A percentile compares a stretch with the other conserved stretches of the same genome.
Evolutionary conservation across 495 filamentous ascomycete species (phyloP).

Genomic region (Bacidia rubella): DNA sequence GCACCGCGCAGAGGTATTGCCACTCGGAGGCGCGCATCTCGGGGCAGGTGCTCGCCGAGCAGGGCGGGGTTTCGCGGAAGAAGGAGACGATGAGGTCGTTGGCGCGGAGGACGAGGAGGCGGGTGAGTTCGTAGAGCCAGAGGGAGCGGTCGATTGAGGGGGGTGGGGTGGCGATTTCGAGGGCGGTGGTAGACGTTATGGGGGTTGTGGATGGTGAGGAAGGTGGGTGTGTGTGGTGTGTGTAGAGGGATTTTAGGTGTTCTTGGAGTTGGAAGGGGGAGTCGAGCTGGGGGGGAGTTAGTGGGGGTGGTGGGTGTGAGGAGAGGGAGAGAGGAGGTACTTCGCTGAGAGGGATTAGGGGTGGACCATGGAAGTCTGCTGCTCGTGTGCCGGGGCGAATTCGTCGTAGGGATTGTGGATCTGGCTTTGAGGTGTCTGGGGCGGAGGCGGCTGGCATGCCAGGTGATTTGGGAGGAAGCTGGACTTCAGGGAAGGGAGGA

Average conservation of each 20-base stretch:
- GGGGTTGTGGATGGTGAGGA: constrained; percentile 41
- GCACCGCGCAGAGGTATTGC: constrained; percentile 97
- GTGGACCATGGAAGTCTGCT: constrained; percentile 76
- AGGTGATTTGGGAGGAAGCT: constrained; percentile 74
- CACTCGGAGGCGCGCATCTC: constrained; percentile 98
- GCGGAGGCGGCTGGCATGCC: constrained; percentile 38
- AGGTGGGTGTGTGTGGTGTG: constrained; percentile 55
- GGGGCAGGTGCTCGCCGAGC: constrained; percentile 73
- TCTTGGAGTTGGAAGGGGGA: constrained; percentile 97
- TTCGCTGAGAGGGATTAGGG: constrained; percentile 70
- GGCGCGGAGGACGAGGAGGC: constrained; percentile 83
- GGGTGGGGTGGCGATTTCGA: constrained; percentile 62
- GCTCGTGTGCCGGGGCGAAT: constrained; percentile 88
- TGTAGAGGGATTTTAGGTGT: constrained; percentile 84
- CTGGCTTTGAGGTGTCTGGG: constrained; percentile 28
- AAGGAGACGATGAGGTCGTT: constrained; percentile 86
- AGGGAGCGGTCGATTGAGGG: constrained; percentile 61
- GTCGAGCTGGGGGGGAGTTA: constrained; percentile 60
- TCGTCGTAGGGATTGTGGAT: constrained; percentile 57
- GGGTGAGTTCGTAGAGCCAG: constrained; percentile 96
- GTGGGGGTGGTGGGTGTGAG: background rate
- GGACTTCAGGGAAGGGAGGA: constrained; percentile 80
- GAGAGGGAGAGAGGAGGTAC: constrained; percentile 31
- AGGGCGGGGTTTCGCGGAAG: constrained; percentile 77
- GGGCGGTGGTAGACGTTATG: constrained; percentile 59